Evolutionary conservation across 1,139 yeast genomes (phyloP), one percentile per base, ranked within the genome.

Genomic region (Suhomyces panamericanus): DNA sequence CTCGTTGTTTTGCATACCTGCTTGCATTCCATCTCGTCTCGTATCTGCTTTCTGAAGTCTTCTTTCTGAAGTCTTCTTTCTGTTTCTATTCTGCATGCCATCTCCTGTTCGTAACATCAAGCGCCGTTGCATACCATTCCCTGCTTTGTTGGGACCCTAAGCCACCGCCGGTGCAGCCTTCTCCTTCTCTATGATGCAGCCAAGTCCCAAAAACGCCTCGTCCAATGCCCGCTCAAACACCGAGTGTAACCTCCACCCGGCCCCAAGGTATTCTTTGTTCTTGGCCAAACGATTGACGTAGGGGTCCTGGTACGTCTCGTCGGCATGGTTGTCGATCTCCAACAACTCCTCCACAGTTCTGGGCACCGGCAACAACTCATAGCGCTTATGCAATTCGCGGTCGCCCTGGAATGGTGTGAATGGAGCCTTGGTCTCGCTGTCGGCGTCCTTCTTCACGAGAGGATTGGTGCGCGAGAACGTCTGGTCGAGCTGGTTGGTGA

Each of bases 371-470:
- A 71, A 58, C 33, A 72, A 52, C 4, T 51, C 60, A 55, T 70
- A 78, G 35, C 67, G 67, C 42, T 66, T 63, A 33, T 71, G 64
- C 15, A 70, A 53, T 48, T 86, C 85, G 43, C 95, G 76, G 66
- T 93, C 98, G 41, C 98, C 98, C 58, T 83, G 82, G 66, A 93
- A 91, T 11, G 99, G 98, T 3, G 98, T 90, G 63, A 91, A 93
- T 24, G 98, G 98, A 3, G 80, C 70, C 32, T 60, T 58, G 16
- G 44, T 53, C 24, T 55, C 59, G 22, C 48, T 63, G 4, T 54
- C 58, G 22, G 55, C 62, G 32, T 57, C 58, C 27, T 52, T 52
- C 35, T 58, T 54, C 32, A 64, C 57, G 28, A 63, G 61, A 34
- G 69, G 63, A 41, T 59, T 63, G 30, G 56, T 42, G 30, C 56